A percentile compares a stretch with the other conserved stretches of the same genome.
Conservation (phyloP, 805 yeast species). For the Candida pseudoglaebosa region DNA sequence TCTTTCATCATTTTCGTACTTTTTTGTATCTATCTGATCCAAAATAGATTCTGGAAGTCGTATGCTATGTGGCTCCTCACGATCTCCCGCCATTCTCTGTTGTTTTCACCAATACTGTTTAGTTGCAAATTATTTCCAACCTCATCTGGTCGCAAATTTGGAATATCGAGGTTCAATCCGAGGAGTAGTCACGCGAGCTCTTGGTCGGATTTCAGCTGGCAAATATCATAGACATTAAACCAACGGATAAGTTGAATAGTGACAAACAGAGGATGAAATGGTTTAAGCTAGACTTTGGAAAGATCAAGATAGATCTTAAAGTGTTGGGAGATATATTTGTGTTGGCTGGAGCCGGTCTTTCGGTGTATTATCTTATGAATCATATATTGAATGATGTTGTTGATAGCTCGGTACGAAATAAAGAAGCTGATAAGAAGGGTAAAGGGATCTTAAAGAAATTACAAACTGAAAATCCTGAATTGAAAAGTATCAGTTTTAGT, state of each 20-base stretch:
- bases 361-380: conserved; percentile 60
- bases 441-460: conserved; percentile 37
- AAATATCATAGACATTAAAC: not conserved
- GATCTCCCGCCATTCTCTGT: conserved; percentile 4
- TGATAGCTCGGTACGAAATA: conserved; percentile 37
- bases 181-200: not conserved
- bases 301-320: conserved; percentile 36
- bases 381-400: conserved; percentile 33
- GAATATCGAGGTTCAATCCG: not conserved
- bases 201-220: not conserved
- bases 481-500: conserved; percentile 50
- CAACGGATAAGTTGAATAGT: too few relatives aligned
- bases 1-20: conserved; percentile 17
- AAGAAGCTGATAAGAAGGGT: conserved; percentile 63
- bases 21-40: conserved; percentile 48
- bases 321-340: conserved; percentile 39
- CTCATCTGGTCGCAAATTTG: not conserved
- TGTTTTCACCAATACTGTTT: not conserved
- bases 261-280: conserved; percentile 26
- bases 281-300: conserved; percentile 26
- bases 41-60: conserved; percentile 52
- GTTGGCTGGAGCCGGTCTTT: conserved; percentile 59
- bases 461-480: conserved; percentile 52
- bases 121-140: conserved; percentile 1
- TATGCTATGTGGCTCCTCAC: conserved; percentile 39